Percentiles rank a stretch among this genome's conserved stretches.
Evolutionary conservation across 495 filamentous ascomycete species (phyloP).

Genomic region (Aspergillus ostianus): DNA sequence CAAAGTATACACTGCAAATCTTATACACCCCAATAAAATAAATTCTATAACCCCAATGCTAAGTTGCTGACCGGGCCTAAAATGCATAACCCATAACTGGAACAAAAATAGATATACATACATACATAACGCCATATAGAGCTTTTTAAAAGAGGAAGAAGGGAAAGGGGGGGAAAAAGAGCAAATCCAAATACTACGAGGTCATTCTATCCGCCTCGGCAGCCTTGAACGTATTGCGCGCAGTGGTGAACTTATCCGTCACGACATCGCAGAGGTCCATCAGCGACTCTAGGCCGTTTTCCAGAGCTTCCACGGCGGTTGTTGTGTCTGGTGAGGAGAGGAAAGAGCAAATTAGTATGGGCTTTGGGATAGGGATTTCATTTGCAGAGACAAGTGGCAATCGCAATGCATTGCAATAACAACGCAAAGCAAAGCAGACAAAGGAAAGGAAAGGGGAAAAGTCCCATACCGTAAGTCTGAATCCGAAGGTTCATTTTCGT

Average conservation of each 20-base stretch:
- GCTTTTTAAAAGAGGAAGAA: conserved; percentile 3
- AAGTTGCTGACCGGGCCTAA: conserved; percentile 1
- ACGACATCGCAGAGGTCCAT: conserved; percentile 92
- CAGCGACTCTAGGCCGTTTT: conserved; percentile 85
- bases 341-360: conserved; percentile 6
- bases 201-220: conserved; percentile 37
- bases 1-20: no score
- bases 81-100: conserved; percentile 6
- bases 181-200: conserved; percentile 20
- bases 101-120: conserved; percentile 16
- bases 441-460: conserved; percentile 5
- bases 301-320: conserved; percentile 76
- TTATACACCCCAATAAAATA: background rate
- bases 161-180: conserved; percentile 7
- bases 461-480: conserved; percentile 81
- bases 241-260: conserved; percentile 72
- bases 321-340: conserved; percentile 58
- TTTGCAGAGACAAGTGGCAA: background rate
- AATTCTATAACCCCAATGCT: conserved; percentile 4
- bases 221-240: conserved; percentile 62
- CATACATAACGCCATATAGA: conserved; percentile 10
- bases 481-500: conserved; percentile 95
- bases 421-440: conserved; percentile 8
- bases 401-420: no score
- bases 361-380: background rate